phyloP scores from a whole-genome alignment of 139 green algal genomes.

The Tetraselmis chui region DNA sequence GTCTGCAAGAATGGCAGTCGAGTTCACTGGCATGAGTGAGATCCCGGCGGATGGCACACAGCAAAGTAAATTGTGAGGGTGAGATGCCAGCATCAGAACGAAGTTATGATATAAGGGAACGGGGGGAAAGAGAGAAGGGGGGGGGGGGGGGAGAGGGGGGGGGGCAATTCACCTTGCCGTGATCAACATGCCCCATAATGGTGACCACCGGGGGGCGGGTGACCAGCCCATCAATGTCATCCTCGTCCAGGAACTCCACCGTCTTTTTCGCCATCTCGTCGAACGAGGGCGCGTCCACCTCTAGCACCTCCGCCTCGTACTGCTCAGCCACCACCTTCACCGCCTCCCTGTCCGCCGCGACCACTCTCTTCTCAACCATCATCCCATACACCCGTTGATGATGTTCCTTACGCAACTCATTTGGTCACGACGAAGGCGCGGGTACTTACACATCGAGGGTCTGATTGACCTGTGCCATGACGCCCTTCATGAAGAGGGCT shows the following conservation, averaged over 20 bases:
- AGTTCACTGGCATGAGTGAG: not conserved
- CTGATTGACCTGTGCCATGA: conserved; percentile 86
- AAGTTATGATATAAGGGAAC: too few species aligned
- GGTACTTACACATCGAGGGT: not conserved
- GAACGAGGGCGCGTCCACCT: conserved; percentile 30
- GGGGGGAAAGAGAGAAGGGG: not conserved
- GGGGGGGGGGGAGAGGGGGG: not conserved
- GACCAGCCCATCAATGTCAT: conserved; percentile 72
- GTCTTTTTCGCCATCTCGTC: conserved; percentile 53
- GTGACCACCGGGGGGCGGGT: conserved; percentile 85
- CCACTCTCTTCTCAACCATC: too few species aligned
- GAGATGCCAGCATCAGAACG: too few species aligned
- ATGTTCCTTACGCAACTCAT: too few species aligned
- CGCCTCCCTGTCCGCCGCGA: conserved; percentile 47
- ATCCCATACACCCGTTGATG: too few species aligned
- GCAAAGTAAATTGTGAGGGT: too few species aligned
- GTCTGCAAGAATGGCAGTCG: conserved; percentile 45
- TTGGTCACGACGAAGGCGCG: conserved; percentile 7
- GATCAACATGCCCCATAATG: conserved; percentile 99
- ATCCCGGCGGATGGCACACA: too few species aligned
- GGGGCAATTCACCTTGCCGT: conserved; percentile 66
- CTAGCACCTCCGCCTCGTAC: conserved; percentile 58
- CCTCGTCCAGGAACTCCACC: conserved; percentile 65
- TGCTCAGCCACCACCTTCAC: conserved; percentile 68
- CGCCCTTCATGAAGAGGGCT: conserved; percentile 93